A percentile compares a stretch with the other conserved stretches of the same genome.
These are phyloP conservation scores for Sungouiella blattae DNA, from an alignment of 805 yeast genomes.

Conservation along the genomic window DNA sequence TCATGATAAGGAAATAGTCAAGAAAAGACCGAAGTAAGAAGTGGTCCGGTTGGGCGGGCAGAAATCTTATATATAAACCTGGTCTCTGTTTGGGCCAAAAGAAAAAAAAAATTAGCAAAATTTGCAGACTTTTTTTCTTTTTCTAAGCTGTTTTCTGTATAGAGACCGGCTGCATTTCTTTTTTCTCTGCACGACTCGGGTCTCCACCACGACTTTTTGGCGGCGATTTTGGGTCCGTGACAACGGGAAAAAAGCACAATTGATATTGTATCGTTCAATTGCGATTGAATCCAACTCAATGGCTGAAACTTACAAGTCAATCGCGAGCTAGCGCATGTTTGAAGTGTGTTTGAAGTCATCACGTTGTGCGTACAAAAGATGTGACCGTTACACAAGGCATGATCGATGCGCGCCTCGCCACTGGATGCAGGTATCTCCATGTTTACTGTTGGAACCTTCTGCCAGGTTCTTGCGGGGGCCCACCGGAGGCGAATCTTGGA, in stretches of 20 bases:
- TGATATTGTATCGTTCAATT: too few relatives aligned
- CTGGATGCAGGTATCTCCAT: conserved; percentile 11
- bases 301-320: too few relatives aligned
- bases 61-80: background rate
- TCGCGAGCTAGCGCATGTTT: too few relatives aligned
- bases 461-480: too few relatives aligned
- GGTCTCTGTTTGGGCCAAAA: conserved; percentile 1
- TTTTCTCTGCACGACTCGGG: conserved; percentile 14
- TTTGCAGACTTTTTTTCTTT: conserved; percentile 10
- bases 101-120: background rate
- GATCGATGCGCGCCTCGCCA: conserved; percentile 11
- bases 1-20: conserved; percentile 17
- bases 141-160: conserved; percentile 4
- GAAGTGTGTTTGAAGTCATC: conserved; percentile 11
- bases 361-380: conserved; percentile 4
- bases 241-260: too few relatives aligned
- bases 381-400: conserved; percentile 11
- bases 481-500: too few relatives aligned
- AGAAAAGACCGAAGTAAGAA: background rate
- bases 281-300: too few relatives aligned
- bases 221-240: too few relatives aligned
- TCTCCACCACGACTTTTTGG: too few relatives aligned
- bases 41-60: too few relatives aligned
- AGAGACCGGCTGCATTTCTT: conserved; percentile 12
- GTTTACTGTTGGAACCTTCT: conserved; percentile 1